Base-by-base conservation (phyloP, 1,284 basidiomycete species). In the Chalciporus piperatoides region DNA sequence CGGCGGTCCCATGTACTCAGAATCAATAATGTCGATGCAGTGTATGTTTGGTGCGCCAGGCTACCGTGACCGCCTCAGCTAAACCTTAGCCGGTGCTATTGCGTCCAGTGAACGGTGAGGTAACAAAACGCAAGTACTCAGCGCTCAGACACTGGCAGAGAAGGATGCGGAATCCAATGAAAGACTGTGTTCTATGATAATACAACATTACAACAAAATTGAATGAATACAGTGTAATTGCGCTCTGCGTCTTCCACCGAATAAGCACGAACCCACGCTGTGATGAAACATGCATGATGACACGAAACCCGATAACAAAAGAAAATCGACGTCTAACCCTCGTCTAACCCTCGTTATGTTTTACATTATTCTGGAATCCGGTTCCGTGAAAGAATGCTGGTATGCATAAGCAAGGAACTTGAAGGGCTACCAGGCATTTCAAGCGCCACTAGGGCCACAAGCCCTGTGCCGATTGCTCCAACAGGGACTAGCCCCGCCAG, bases 401-500 rank as follows among this genome's bases (percentile, higher is more conserved):
- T 24, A 15, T 21, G 25, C 25, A 9, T 25, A 8, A 25, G 25
- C 9, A 8, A 25, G 25, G 25, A 25, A 2, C 25, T 25, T 23
- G 21, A 23, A 40, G 56, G 53, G 51, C 55, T 52, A 9, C 43
- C 48, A 45, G 57, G 56, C 55, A 57, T 59, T 53, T 57, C 64
- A 62, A 64, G 55, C 64, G 58, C 75, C 75, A 62, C 74, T 67
- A 58, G 71, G 70, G 71, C 70, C 65, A 61, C 68, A 58, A 65
- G 60, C 62, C 59, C 68, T 65, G 55, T 69, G 41, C 35, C 21
- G 19, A 23, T 23, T 23, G 21, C 4, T 23, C 42, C 50, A 48
- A 48, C 38, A 33, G 55, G 59, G 59, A 47, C 61, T 56, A 48
- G 60, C 61, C 65, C 61, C 55, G 53, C 24, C 49, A 56, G 38